phyloP scores from a whole-genome alignment of 805 yeast species.

The Hanseniaspora meyeri region DNA sequence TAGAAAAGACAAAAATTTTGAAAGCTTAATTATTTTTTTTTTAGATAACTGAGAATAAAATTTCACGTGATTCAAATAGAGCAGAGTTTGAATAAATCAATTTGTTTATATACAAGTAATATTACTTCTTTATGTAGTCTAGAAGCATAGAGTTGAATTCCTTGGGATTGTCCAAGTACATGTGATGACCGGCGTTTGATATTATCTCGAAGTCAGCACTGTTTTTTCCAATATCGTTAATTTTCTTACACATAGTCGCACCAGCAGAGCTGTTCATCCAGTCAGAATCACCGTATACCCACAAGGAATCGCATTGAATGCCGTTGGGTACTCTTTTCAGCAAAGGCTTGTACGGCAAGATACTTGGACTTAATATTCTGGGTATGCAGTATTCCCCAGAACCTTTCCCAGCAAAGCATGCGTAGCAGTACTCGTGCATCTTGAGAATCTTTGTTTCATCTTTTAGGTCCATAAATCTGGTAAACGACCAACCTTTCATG shows the following conservation, averaged over 20 bases:
- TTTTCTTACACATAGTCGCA: conserved; percentile 29
- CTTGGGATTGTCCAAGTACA: conserved; percentile 47
- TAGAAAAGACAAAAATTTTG: too few species aligned
- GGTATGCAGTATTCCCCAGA: conserved; percentile 58
- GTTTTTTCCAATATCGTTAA: conserved; percentile 16
- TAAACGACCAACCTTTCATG: conserved; percentile 44
- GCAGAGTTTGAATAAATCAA: too few species aligned
- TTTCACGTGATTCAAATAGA: too few species aligned
- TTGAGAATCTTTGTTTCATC: conserved; percentile 27
- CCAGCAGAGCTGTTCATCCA: conserved; percentile 65
- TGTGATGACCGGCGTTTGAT: conserved; percentile 50
- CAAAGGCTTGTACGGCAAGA: conserved; percentile 44
- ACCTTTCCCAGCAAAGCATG: conserved; percentile 40
- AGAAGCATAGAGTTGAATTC: conserved; percentile 38
- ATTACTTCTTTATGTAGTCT: conserved; percentile 17
- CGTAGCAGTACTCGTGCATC: conserved; percentile 44
- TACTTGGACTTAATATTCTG: conserved; percentile 47
- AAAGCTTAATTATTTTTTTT: too few species aligned
- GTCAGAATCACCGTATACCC: conserved; percentile 57
- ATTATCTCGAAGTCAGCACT: conserved; percentile 28
- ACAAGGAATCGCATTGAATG: conserved; percentile 27
- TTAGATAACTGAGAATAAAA: too few species aligned
- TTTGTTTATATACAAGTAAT: background rate
- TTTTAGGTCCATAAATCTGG: conserved; percentile 30
- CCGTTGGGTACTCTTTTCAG: conserved; percentile 38